phyloP scores from a whole-genome alignment of 2,329 filamentous ascomycete species.

The Pseudopyrenochaeta lycopersici region DNA sequence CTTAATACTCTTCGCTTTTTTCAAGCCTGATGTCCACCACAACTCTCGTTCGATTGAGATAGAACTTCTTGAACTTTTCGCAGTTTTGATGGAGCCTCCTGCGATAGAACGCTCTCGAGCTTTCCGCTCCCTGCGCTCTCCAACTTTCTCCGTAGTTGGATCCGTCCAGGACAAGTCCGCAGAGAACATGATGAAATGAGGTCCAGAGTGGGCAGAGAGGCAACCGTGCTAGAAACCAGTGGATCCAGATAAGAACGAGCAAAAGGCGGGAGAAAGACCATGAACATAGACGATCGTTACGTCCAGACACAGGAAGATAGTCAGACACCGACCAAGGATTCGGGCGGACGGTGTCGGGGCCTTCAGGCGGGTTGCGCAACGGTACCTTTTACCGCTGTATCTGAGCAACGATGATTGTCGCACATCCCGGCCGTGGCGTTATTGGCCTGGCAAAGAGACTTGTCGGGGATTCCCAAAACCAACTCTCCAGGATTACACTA shows the following conservation, averaged over 20 bases:
- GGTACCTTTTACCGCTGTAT: slow-evolving; percentile 31
- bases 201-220: slow-evolving; percentile 5
- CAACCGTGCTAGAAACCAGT: slow-evolving; percentile 20
- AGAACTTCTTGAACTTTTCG: slow-evolving; percentile 36
- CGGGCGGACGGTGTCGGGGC: slow-evolving; percentile 28
- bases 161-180: slow-evolving; percentile 51
- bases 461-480: slow-evolving; percentile 19
- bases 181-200: slow-evolving; percentile 44
- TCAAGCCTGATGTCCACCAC: slow-evolving; percentile 45
- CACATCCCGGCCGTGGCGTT: slow-evolving; percentile 41
- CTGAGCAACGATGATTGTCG: slow-evolving; percentile 26
- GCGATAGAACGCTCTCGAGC: slow-evolving; percentile 34
- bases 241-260: slow-evolving; percentile 12
- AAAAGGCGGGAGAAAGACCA: not conserved
- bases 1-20: slow-evolving; percentile 40
- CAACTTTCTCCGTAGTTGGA: slow-evolving; percentile 46
- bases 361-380: slow-evolving; percentile 33
- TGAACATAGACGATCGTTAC: slow-evolving; percentile 6
- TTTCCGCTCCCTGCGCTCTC: slow-evolving; percentile 48
- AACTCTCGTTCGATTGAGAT: slow-evolving; percentile 35
- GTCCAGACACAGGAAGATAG: slow-evolving; percentile 26
- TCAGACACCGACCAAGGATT: slow-evolving; percentile 32
- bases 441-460: slow-evolving; percentile 30
- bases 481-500: slow-evolving; percentile 12
- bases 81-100: slow-evolving; percentile 38